phyloP scores from a whole-genome alignment of 257 asterid species.

The Dorcoceras hygrometricum region DNA sequence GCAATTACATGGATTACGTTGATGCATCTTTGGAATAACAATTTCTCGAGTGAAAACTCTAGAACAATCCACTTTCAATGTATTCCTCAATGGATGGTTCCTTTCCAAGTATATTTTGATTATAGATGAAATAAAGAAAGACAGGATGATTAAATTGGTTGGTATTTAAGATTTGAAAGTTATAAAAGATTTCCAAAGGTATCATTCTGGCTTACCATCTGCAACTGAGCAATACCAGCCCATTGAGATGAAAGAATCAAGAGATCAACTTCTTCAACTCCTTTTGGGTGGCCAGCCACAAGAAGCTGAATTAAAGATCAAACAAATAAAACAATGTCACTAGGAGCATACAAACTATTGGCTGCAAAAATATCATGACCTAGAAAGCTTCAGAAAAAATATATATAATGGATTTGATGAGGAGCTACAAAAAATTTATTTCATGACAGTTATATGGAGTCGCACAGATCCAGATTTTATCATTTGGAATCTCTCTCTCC shows the following conservation, averaged over 20 bases:
- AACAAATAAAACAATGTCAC: conserved; percentile 16
- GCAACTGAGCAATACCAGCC: conserved; percentile 69
- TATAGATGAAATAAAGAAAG: background rate
- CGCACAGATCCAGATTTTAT: conserved; percentile 5
- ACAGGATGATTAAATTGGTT: background rate
- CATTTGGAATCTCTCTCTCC: background rate
- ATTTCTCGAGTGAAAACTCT: background rate
- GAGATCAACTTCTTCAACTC: conserved; percentile 63
- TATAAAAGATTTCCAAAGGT: conserved; percentile 13
- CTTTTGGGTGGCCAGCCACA: conserved; percentile 46
- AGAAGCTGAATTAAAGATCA: conserved; percentile 50
- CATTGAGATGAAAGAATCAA: conserved; percentile 75
- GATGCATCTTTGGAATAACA: background rate
- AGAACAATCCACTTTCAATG: background rate
- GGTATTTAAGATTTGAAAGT: background rate
- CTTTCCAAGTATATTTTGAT: background rate
- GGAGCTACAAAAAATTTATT: conserved; percentile 9
- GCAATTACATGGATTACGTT: background rate
- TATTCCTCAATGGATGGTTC: background rate
- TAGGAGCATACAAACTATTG: conserved; percentile 1
- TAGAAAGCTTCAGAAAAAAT: conserved; percentile 11
- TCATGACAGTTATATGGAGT: conserved; percentile 8
- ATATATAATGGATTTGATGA: conserved; percentile 4
- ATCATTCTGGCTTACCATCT: conserved; percentile 49
- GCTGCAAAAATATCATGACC: conserved; percentile 1